Base-by-base conservation (phyloP, 176 grass and related monocot genomes). In the Eragrostis curvula region DNA sequence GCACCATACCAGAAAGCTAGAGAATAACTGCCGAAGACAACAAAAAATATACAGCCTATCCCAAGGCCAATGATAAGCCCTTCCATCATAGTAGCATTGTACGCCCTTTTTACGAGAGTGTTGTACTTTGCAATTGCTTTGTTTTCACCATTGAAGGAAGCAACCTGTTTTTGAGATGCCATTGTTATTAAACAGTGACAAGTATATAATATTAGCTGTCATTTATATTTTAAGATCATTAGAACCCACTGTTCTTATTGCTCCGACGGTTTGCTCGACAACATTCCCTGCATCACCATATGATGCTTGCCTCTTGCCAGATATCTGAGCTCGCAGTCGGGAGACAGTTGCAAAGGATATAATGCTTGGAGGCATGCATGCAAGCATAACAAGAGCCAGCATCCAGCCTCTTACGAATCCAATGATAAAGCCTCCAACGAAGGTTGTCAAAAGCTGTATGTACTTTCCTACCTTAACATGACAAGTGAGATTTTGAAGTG, bases 251-350 rank as follows among this genome's bases (percentile, higher is more conserved):
- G 90, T 98, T 93, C 83, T 86, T 70, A 98, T 98, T 32, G 88
- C 86, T 60, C 89, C 72, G 79, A 95, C 85, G 64, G 82, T 88
- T 66, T 98, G 92, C 60, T 98, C 92, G 29, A 98, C 96, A 81
- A 91, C 85, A 65, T 84, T 83, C 43, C 90, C 96, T 13, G 96
- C 92, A 14, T 93, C 86, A 0, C 74, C 45, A 55, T 98, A 98
- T 75, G 88, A 92, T 71, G 82, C 71, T 55, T 91, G 90, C 30
- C 81, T 87, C 43, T 57, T 90, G 32, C 29, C 77, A 70, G 89
- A 85, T 78, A 96, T 90, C 50, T 92, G 88, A 48, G 85, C 60
- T 29, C 87, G 83, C 21, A 93, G 0, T 17, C 74, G 80, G 20
- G 93, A 90, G 68, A 90, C 86, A 8, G 64, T 42, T 61, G 87